Base-by-base conservation (phyloP, 805 yeast species). In the Teunomyces gatunensis region DNA sequence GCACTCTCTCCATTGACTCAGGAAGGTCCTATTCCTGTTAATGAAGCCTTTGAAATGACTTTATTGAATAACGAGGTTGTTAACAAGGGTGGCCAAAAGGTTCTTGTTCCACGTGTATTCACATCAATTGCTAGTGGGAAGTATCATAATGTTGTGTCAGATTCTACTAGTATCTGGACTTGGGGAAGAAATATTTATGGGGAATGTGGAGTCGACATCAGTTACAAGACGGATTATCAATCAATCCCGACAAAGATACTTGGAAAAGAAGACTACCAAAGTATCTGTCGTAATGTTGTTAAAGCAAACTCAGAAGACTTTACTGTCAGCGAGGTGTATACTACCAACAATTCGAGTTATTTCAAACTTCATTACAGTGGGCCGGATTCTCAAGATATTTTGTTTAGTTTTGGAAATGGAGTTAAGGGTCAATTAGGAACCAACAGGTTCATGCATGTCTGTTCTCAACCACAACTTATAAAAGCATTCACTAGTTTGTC, bases 111-210 rank as follows among this genome's bases (percentile, higher is more conserved):
- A 5, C 71, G 92, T 47, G 53, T 57, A 1, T 81, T 89, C 45
- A 65, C 58, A 3, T 71, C 80, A 54, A 76, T 92, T 36, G 88
- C 94, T 0, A 72, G 87, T 49, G 97, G 98, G 7, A 73, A 75
- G 42, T 74, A 73, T 61, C 96, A 89, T 65, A 80, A 90, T 3
- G 62, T 90, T 29, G 92, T 83, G 5, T 62, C 79, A n/a, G 92
- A 88, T 55, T 56, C 71, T 1, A 58, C 71, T n/a, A 73, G 74
- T 45, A 69, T 89, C n/a, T 87, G 85, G 80, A 78, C 89, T 1
- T 91, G 94, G 80, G 99, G 99, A 20, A 79, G 80, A 48, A 92
- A 92, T 63, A 73, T 80, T 3, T 81, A 69, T 63, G 98, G 98
- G n/a, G 92, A 94, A 59, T 73, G 92, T 47, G 96, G 92, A 9